Evolutionary conservation across 2,329 filamentous ascomycete species (phyloP), one percentile per base, ranked within the genome.

Genomic region (Ophiostoma tasmaniense): DNA sequence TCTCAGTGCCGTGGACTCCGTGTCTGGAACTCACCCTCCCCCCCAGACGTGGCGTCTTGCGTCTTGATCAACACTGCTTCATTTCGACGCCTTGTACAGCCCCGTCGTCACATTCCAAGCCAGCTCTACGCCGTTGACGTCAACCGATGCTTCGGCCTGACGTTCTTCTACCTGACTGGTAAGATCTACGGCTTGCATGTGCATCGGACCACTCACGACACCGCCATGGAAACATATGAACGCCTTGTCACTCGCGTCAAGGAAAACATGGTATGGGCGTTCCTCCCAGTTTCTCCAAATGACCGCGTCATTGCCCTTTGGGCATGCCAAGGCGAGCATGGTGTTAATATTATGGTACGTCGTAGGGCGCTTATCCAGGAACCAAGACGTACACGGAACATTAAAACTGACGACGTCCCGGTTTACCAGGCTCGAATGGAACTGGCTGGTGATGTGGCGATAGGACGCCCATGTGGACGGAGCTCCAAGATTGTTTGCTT

Each of bases 371-470:
- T n/a, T n/a, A n/a, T n/a, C n/a, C n/a, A n/a, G n/a, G n/a, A n/a
- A n/a, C n/a, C n/a, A n/a, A n/a, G n/a, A n/a, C n/a, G n/a, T n/a
- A n/a, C n/a, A n/a, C n/a, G n/a, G n/a, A n/a, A n/a, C n/a, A n/a
- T n/a, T n/a, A n/a, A n/a, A n/a, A n/a, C n/a, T n/a, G n/a, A n/a
- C n/a, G n/a, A n/a, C n/a, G n/a, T n/a, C n/a, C n/a, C n/a, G n/a
- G n/a, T n/a, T n/a, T n/a, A n/a, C n/a, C n/a, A n/a, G n/a, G n/a
- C n/a, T 67, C 50, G 66, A 62, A 67, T 64, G 67, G 14, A 33
- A 20, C 59, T 68, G 59, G 67, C 67, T 22, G 59, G 67, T 22
- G 67, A 64, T n/a, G n/a, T n/a, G n/a, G n/a, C n/a, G n/a, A n/a
- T n/a, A n/a, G n/a, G n/a, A n/a, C n/a, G n/a, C n/a, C n/a, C n/a